Conservation (phyloP, 2,329 filamentous ascomycete genomes). For the Teratosphaeria zuluensis region DNA sequence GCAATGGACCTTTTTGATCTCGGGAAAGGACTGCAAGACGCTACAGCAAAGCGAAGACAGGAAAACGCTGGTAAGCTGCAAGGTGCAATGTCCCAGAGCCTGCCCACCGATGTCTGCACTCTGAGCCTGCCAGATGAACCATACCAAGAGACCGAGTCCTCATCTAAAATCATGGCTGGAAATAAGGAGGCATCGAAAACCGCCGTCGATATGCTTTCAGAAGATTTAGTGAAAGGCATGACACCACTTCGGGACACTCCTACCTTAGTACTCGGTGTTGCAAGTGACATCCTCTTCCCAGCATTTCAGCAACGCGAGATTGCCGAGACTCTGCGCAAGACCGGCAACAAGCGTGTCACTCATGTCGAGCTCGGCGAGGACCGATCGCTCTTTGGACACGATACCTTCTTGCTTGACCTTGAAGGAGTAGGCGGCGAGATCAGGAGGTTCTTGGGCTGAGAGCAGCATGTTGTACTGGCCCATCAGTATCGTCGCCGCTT, state of each 20-base stretch:
- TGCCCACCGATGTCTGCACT: constrained; percentile 51
- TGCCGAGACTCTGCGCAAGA: constrained; percentile 66
- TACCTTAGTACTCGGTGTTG: constrained; percentile 83
- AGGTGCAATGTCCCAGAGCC: constrained; percentile 15
- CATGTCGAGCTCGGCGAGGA: constrained; percentile 92
- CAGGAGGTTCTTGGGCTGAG: constrained; percentile 62
- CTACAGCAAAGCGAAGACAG: constrained; percentile 52
- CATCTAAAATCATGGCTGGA: constrained; percentile 27
- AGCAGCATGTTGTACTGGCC: not conserved
- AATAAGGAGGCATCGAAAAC: constrained; percentile 18
- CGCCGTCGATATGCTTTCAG: constrained; percentile 47
- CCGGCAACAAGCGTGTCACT: constrained; percentile 70
- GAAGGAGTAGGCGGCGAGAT: constrained; percentile 84
- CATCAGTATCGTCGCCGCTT: no score
- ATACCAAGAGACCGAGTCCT: constrained; percentile 73
- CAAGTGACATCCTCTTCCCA: constrained; percentile 92
- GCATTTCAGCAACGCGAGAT: constrained; percentile 97
- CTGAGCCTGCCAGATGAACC: constrained; percentile 73
- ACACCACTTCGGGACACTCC: constrained; percentile 63
- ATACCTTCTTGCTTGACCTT: constrained; percentile 88
- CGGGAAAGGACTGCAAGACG: constrained; percentile 58
- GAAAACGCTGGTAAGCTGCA: constrained; percentile 51
- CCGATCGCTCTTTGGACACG: constrained; percentile 88
- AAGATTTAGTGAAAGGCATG: constrained; percentile 71
- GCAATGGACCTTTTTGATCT: constrained; percentile 98